Base-by-base conservation (phyloP, 1,139 yeast species). In the Kodamaea fungicola region DNA sequence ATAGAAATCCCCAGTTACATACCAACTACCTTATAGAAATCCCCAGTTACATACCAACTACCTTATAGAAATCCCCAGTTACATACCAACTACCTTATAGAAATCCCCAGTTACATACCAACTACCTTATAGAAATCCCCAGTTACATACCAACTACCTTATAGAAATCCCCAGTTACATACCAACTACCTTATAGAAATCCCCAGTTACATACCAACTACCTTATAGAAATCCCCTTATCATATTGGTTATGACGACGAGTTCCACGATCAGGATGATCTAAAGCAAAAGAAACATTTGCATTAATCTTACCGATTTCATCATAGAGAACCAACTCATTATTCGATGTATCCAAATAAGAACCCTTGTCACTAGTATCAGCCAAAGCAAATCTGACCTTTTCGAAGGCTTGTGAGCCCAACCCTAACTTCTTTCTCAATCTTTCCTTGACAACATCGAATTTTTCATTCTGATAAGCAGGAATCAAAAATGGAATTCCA, bases 401-500 rank as follows among this genome's bases (percentile, higher is more conserved):
- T 28, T 80, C 80, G 57, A 89, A 88, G 43, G 88, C 92, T 51
- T 78, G 83, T 43, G 77, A 81, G 13, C 90, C 90, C 42, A 87
- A 63, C 1, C 96, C 96, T 47, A 88, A 52, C 42, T 67, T 67
- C 47, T 70, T 71, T 52, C 84, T 83, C 43, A 92, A 65, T 44
- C 98, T 75, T 22, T 65, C 71, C 51, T 74, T 81, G 2, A 95
- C 82, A n/a, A 76, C 80, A 3, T 59, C 54, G 38, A 86, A 76
- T 33, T 62, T 62, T 57, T 94, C 98, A 13, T 71, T 71, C 3
- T 84, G 82, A 37, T 73, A 67, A 7, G 87, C 61, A 9, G 80
- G 76, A 54, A 92, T 84, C 19, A 84, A 64, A 57, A 92, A 92
- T 6, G 98, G 96, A 26, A 84, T 70, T n/a, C 97, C 94, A 57